A percentile compares a stretch with the other conserved stretches of the same genome.
Evolutionary conservation across 1,284 basidiomycete genomes (phyloP).

Genomic region (Tylopilus sp.): DNA sequence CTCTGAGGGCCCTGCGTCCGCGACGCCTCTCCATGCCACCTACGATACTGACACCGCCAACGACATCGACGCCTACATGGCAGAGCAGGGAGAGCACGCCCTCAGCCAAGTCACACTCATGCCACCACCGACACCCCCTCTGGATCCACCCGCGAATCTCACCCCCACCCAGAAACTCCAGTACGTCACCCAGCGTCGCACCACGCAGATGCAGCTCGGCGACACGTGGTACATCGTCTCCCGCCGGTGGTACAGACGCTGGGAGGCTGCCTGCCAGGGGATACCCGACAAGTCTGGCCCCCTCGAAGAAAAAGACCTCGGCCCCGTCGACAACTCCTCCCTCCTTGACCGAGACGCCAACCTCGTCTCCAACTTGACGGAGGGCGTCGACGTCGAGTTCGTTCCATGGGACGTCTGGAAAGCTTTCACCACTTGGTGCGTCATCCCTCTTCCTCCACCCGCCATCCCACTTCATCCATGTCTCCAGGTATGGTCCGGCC

Average conservation of each 20-base stretch:
- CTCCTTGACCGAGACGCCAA: conserved; percentile 56
- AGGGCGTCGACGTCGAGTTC: conserved; percentile 76
- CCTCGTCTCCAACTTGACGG: conserved; percentile 47
- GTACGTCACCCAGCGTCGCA: conserved; percentile 47
- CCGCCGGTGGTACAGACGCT: conserved; percentile 68
- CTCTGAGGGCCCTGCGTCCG: conserved; percentile 53
- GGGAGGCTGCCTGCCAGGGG: conserved; percentile 68
- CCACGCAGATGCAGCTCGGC: conserved; percentile 52
- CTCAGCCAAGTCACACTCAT: conserved; percentile 25
- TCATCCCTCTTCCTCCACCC: conserved; percentile 8
- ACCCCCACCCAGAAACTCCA: conserved; percentile 45
- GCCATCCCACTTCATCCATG: conserved; percentile 4
- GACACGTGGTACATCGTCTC: conserved; percentile 80
- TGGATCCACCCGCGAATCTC: conserved; percentile 25
- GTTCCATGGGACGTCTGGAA: conserved; percentile 75
- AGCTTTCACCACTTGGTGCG: conserved; percentile 64
- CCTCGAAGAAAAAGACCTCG: conserved; percentile 58
- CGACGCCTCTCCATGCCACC: conserved; percentile 39
- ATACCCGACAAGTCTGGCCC: conserved; percentile 62
- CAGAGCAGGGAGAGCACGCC: conserved; percentile 53
- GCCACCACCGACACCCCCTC: conserved; percentile 23
- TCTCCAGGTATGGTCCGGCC: conserved; percentile 65
- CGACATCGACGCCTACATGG: conserved; percentile 72
- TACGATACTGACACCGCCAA: conserved; percentile 25
- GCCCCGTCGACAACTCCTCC: conserved; percentile 69